phyloP scores from a whole-genome alignment of 202 grass and related monocot species.

The Schoenoplectus tabernaemontani region DNA sequence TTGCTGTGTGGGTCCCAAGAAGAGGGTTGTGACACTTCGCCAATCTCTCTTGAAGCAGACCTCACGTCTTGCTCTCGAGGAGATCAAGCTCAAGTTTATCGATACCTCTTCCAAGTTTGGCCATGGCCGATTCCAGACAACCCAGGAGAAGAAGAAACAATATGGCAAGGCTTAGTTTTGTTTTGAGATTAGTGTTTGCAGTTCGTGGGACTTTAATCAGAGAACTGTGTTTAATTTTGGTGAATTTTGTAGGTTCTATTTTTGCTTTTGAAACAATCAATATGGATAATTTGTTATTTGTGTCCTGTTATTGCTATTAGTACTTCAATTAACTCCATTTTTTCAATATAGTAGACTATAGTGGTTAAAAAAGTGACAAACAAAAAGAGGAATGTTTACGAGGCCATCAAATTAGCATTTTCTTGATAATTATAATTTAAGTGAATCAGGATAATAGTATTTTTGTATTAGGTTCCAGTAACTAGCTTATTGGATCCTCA shows the following conservation, averaged over 20 bases:
- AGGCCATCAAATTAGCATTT: no score
- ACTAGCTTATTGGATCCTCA: no score
- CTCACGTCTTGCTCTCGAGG: slow-evolving; percentile 62
- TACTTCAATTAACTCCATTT: background rate
- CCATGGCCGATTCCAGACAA: slow-evolving; percentile 86
- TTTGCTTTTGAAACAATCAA: slow-evolving; percentile 16
- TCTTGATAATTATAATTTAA: no score
- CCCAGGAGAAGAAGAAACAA: slow-evolving; percentile 75
- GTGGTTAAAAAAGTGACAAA: background rate
- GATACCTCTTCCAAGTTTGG: slow-evolving; percentile 95
- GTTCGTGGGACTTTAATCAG: background rate
- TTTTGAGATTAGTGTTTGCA: background rate
- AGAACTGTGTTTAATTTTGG: background rate
- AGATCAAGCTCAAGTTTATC: slow-evolving; percentile 91
- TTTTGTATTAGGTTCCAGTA: no score
- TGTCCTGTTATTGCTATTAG: background rate
- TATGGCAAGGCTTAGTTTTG: slow-evolving; percentile 49
- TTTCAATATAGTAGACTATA: background rate
- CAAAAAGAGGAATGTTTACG: no score
- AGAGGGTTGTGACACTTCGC: slow-evolving; percentile 79
- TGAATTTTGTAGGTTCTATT: slow-evolving; percentile 45
- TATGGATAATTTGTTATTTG: slow-evolving; percentile 5
- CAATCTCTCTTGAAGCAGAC: slow-evolving; percentile 81
- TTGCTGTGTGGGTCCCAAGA: slow-evolving; percentile 81
- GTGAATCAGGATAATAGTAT: no score